Conservation (phyloP, 1,284 basidiomycete genomes). For the Lentinula novae-zelandiae region DNA sequence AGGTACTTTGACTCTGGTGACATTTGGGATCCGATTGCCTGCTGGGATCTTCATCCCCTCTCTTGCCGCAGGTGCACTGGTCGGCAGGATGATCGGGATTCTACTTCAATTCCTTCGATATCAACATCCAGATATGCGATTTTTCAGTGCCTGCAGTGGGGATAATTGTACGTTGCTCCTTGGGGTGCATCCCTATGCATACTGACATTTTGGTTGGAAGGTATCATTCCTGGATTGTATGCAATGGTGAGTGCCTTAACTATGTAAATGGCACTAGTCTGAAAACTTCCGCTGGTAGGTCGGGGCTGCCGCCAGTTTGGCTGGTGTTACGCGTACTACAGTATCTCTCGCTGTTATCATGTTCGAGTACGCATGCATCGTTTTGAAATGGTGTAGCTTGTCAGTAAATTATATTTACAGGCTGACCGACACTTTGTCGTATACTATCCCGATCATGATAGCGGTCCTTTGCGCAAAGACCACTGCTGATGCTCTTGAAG, state of each 20-base stretch:
- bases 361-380: slow-evolving; percentile 54
- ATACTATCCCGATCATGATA: slow-evolving; percentile 94
- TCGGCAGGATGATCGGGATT: slow-evolving; percentile 87
- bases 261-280: not conserved
- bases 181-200: not conserved
- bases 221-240: slow-evolving; percentile 80
- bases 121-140: slow-evolving; percentile 53
- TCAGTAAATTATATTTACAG: not conserved
- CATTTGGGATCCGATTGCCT: slow-evolving; percentile 92
- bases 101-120: slow-evolving; percentile 77
- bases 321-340: slow-evolving; percentile 88
- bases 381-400: not conserved
- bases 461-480: slow-evolving; percentile 91
- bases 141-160: slow-evolving; percentile 68
- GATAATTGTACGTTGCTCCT: slow-evolving; percentile 56
- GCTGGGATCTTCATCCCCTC: slow-evolving; percentile 98
- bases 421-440: slow-evolving; percentile 90
- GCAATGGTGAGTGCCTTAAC: slow-evolving; percentile 56
- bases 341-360: slow-evolving; percentile 96
- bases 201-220: slow-evolving; percentile 21
- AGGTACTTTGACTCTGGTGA: slow-evolving; percentile 77
- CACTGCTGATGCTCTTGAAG: slow-evolving; percentile 87
- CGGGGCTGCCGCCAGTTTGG: slow-evolving; percentile 84
- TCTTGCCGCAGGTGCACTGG: slow-evolving; percentile 95
- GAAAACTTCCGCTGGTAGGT: slow-evolving; percentile 26